phyloP scores from a whole-genome alignment of 169 alveolate genomes.

The Toxoplasma gondii region DNA sequence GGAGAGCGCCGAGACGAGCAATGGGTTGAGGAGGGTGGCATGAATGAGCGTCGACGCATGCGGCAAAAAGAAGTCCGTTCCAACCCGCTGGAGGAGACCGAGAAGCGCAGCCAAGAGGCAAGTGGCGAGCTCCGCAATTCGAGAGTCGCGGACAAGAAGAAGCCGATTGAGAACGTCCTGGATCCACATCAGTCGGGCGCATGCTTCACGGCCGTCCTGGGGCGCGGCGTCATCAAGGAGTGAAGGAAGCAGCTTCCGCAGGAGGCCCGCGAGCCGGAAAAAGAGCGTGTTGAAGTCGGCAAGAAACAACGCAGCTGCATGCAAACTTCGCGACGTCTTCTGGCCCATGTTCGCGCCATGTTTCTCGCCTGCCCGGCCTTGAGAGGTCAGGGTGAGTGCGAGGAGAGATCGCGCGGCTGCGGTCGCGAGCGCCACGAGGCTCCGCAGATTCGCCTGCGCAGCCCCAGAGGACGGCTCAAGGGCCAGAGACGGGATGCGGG shows the following conservation, averaged over 20 bases:
- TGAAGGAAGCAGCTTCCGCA: neutral
- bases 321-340: neutral
- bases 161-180: neutral
- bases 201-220: neutral
- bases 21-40: neutral
- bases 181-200: neutral
- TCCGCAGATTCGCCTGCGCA: constrained; percentile 6
- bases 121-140: neutral
- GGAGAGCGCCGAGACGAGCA: neutral
- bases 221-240: neutral
- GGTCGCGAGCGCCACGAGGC: neutral
- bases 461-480: neutral
- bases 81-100: constrained; percentile 7
- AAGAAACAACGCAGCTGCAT: neutral
- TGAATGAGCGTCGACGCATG: neutral
- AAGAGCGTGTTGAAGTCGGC: constrained; percentile 8
- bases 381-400: neutral
- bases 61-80: neutral
- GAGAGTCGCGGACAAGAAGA: neutral
- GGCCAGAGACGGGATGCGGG: neutral
- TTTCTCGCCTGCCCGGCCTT: neutral
- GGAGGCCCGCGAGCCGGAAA: neutral
- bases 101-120: constrained; percentile 12
- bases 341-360: neutral
- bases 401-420: neutral